Percentiles rank a stretch among this genome's conserved stretches.
phyloP scores from a whole-genome alignment of 2,329 filamentous ascomycete species.

The Chrysoporthe deuterocubensis region DNA sequence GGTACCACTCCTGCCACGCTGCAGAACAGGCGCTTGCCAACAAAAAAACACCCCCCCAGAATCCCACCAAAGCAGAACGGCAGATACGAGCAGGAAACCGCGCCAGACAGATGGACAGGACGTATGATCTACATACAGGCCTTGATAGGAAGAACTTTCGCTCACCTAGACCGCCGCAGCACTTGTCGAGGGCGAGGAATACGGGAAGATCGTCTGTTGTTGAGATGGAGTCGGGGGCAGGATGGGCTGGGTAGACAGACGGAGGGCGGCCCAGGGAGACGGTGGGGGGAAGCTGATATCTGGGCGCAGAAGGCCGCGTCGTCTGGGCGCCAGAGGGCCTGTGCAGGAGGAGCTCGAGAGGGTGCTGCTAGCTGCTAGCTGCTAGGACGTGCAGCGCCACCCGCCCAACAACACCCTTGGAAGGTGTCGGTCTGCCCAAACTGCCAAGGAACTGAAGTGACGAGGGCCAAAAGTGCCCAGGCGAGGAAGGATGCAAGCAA shows the following conservation, averaged over 20 bases:
- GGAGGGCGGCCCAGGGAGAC: neutral
- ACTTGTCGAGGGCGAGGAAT: neutral
- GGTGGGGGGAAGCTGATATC: neutral
- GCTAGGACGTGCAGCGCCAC: neutral
- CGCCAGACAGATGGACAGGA: neutral
- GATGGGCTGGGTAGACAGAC: neutral
- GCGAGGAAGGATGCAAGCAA: neutral
- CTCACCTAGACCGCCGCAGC: neutral
- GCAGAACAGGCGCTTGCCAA: constrained; percentile 6
- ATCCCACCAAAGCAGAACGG: neutral
- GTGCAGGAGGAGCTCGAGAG: neutral
- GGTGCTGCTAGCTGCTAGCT: neutral
- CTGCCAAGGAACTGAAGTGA: neutral
- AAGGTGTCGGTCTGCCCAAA: neutral
- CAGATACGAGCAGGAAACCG: neutral
- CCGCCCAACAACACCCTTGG: neutral
- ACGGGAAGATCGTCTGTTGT: neutral
- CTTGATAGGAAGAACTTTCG: neutral
- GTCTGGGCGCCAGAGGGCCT: neutral
- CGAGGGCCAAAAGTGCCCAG: neutral
- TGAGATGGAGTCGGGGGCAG: constrained; percentile 2
- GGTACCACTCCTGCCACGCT: constrained; percentile 9
- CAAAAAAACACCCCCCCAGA: neutral
- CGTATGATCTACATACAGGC: neutral
- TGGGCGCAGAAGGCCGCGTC: neutral